Conservation (phyloP, 176 grass and related monocot species). For the Oryza rufipogon region DNA sequence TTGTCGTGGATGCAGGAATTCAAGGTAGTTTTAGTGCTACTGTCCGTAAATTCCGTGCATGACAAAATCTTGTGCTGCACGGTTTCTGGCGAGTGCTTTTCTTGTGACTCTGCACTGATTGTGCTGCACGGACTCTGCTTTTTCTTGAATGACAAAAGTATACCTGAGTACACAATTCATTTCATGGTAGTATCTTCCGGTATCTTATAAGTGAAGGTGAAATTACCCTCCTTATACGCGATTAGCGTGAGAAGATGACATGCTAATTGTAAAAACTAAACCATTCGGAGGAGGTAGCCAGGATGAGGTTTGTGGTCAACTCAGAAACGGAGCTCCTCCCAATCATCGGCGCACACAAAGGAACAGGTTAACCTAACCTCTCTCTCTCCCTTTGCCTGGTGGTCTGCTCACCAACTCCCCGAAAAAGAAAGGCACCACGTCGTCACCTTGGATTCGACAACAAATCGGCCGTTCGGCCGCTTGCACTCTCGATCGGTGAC, state of each 20-base stretch:
- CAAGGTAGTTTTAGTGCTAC: background rate
- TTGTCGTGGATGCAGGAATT: background rate
- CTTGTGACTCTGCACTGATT: background rate
- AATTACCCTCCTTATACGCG: too few relatives aligned
- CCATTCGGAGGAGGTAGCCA: too few relatives aligned
- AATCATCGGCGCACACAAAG: background rate
- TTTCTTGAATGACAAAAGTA: too few relatives aligned
- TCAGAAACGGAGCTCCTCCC: background rate
- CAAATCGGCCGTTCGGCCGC: background rate
- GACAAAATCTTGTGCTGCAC: background rate
- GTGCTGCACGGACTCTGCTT: background rate
- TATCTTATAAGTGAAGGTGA: too few relatives aligned
- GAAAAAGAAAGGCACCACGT: background rate
- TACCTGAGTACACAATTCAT: too few relatives aligned
- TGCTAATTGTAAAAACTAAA: background rate
- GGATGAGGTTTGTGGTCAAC: background rate
- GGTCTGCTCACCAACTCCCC: too few relatives aligned
- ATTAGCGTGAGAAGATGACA: too few relatives aligned
- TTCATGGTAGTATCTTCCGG: too few relatives aligned
- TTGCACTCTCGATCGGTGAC: too few relatives aligned
- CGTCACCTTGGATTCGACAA: background rate
- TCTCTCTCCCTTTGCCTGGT: too few relatives aligned
- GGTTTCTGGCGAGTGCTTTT: background rate
- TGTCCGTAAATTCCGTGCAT: background rate
- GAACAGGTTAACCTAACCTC: conserved; percentile 21